Conservation (phyloP, 2,329 filamentous ascomycete species). For the Colletotrichum lindemuthianum region DNA sequence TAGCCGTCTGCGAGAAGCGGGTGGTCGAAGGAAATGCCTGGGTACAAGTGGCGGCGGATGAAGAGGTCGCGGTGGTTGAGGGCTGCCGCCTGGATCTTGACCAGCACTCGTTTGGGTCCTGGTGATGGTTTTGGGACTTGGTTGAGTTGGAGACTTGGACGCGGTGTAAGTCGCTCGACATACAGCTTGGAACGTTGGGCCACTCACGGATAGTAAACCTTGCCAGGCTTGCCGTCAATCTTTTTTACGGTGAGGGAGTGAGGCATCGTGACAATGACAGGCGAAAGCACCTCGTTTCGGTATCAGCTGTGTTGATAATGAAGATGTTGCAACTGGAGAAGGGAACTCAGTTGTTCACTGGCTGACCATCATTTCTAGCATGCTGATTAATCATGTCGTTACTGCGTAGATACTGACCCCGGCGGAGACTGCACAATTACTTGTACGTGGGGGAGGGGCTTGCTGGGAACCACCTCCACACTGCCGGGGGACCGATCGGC, state of each 20-base stretch:
- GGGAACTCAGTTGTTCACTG: too few species aligned
- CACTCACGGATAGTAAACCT: constrained; percentile 83
- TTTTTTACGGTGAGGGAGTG: constrained; percentile 72
- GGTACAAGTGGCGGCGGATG: constrained; percentile 92
- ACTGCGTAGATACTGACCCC: not conserved
- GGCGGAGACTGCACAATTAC: constrained; percentile 6
- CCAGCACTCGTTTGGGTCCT: constrained; percentile 73
- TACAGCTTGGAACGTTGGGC: not conserved
- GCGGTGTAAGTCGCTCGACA: not conserved
- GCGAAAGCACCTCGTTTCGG: not conserved
- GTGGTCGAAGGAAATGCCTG: constrained; percentile 79
- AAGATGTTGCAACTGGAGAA: not conserved
- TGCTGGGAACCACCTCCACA: constrained; percentile 26
- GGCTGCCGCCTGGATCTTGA: constrained; percentile 81
- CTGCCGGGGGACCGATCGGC: constrained; percentile 10
- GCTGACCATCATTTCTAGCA: too few species aligned
- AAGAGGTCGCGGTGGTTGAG: constrained; percentile 97
- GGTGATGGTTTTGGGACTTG: constrained; percentile 71
- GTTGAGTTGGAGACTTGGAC: constrained; percentile 65
- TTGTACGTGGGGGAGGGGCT: constrained; percentile 7
- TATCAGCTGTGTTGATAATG: not conserved
- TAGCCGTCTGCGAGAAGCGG: constrained; percentile 87
- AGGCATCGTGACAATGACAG: constrained; percentile 52
- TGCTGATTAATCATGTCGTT: constrained; percentile 8
- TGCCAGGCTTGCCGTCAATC: constrained; percentile 83